These are phyloP conservation scores for Aspergillus udagawae DNA, from an alignment of 2,329 filamentous ascomycete species.

Conservation along the genomic window DNA sequence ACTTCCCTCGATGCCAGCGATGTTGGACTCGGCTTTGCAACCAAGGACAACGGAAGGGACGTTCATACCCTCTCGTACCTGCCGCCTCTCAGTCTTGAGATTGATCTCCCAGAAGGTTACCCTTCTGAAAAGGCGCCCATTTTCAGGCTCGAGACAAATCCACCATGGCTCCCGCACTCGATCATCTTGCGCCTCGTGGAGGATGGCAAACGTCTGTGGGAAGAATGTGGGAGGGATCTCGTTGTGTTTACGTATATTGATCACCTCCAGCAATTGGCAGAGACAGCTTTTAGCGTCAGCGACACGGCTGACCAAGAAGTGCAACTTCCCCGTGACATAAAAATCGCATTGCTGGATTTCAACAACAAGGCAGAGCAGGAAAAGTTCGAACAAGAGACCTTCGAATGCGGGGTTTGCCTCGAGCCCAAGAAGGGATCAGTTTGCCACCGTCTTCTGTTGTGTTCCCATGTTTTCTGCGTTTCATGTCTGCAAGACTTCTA, in stretches of 20 bases:
- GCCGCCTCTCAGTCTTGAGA: constrained; percentile 51
- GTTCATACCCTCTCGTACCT: constrained; percentile 51
- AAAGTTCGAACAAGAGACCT: constrained; percentile 78
- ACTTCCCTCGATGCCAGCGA: constrained; percentile 35
- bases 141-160: constrained; percentile 47
- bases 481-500: constrained; percentile 88
- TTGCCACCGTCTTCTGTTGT: constrained; percentile 79
- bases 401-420: constrained; percentile 82
- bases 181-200: constrained; percentile 44
- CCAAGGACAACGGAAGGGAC: constrained; percentile 29
- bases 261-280: constrained; percentile 55
- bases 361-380: constrained; percentile 69
- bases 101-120: constrained; percentile 54
- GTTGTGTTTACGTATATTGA: constrained; percentile 60
- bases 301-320: constrained; percentile 39
- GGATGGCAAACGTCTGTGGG: constrained; percentile 53
- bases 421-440: constrained; percentile 83
- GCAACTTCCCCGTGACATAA: constrained; percentile 48
- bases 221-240: constrained; percentile 55
- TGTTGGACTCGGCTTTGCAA: constrained; percentile 12
- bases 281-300: constrained; percentile 51
- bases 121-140: constrained; percentile 50
- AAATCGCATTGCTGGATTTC: constrained; percentile 71
- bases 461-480: constrained; percentile 86
- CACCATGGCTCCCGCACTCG: constrained; percentile 50